A percentile compares a stretch with the other conserved stretches of the same genome.
Conservation (phyloP, 78 protist species). For the Dictyostelium discoideum region DNA sequence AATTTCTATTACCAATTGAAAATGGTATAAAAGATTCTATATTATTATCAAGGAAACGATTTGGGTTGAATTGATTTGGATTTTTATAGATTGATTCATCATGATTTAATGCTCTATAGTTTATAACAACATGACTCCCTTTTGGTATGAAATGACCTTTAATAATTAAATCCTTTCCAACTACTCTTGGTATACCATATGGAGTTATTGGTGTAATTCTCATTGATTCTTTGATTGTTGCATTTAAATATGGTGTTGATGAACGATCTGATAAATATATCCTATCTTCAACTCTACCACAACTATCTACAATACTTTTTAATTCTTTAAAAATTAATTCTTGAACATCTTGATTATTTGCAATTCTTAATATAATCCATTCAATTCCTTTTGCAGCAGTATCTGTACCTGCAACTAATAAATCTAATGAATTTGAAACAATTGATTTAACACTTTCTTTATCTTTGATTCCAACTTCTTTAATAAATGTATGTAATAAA, state of each 20-base stretch:
- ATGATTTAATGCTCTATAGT: conserved; percentile 3
- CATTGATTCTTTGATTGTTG: conserved; percentile 36
- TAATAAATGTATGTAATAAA: conserved; percentile 28
- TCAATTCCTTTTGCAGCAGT: conserved; percentile 11
- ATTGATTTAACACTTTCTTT: background rate
- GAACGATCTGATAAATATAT: background rate
- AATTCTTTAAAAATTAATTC: conserved; percentile 2
- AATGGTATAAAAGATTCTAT: background rate
- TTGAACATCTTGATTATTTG: conserved; percentile 38
- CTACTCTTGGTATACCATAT: background rate
- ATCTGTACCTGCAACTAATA: conserved; percentile 16
- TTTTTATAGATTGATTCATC: background rate
- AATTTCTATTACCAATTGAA: background rate
- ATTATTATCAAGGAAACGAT: background rate
- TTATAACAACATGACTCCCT: background rate
- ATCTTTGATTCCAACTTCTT: background rate
- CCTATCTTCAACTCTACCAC: background rate
- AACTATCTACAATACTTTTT: background rate
- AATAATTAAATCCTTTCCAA: background rate
- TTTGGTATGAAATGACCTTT: conserved; percentile 25
- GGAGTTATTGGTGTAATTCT: conserved; percentile 26
- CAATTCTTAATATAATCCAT: conserved; percentile 9
- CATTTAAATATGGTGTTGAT: background rate
- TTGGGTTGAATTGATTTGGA: conserved; percentile 25
- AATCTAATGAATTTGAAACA: background rate